Base-by-base conservation (phyloP, 116 monocot species). In the Posidonia oceanica region DNA sequence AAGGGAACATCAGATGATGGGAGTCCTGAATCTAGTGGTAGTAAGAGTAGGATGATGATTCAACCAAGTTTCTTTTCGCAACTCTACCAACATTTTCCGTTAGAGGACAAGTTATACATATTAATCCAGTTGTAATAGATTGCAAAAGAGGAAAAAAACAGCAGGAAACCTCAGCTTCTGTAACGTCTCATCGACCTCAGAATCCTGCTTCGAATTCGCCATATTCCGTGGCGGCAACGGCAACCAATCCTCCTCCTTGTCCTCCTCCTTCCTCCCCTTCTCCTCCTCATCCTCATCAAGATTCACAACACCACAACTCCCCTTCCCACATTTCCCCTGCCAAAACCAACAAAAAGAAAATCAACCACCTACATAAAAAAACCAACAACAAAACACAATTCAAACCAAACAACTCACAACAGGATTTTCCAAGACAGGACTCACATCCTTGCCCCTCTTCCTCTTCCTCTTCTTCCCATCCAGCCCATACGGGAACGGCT, bases 221-320 rank as follows among this genome's bases (percentile, higher is more conserved):
- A 71, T 42, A 72, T 78, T 85, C 11, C 75, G 83, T 3, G 89
- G 94, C 17, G 89, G 84, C 44, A 78, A 78, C 61, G 77, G 74
- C 80, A 93, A 59, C 94, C 94, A 94, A 72, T 94, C 82, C 55
- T 87, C 93, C 13, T 90, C 87, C 4, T 81, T 71, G n/a, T 72
- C 80, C 2, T 58, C 59, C 20, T 48, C 61, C 38, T 61, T 71
- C 22, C 70, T 71, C 22, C 70, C 80, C 2, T 58, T 64, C 20
- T 48, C 61, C 38, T 61, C 59, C 15, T 41, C 59, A 0, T 76
- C 71, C 10, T 72, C 78, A 36, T 72, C 79, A 11, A 70, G 67
- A 14, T 81, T 71, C 53, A 71, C 74, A 63, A 78, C 69, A 53
- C 3, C 18, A 48, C 7, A 15, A 66, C 72, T 58, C 37, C 1